Conservation (phyloP, 495 filamentous ascomycete genomes). For the Articulospora tetracladia region DNA sequence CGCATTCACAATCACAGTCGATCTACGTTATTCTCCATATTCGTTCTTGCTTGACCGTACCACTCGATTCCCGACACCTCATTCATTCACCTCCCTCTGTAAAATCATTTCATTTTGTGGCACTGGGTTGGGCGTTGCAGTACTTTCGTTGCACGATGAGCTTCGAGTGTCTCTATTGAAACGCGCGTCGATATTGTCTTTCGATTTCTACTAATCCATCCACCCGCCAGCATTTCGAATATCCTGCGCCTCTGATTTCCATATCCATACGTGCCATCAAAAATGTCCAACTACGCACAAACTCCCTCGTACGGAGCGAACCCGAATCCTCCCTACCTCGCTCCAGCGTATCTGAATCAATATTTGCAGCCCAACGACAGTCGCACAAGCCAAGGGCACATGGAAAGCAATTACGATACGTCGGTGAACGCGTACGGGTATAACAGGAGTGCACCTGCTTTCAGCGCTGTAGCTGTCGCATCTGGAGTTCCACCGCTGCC, state of each 20-base stretch:
- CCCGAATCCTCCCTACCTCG: slow-evolving; percentile 19
- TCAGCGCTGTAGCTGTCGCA: slow-evolving; percentile 15
- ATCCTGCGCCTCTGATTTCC: no score
- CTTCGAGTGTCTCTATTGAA: slow-evolving; percentile 13
- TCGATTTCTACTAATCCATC: neutral
- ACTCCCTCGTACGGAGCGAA: slow-evolving; percentile 45
- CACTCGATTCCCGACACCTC: slow-evolving; percentile 9
- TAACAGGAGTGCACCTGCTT: slow-evolving; percentile 16
- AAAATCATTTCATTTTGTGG: slow-evolving; percentile 13
- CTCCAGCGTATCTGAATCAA: slow-evolving; percentile 20
- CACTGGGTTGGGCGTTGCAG: neutral
- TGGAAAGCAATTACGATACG: slow-evolving; percentile 17
- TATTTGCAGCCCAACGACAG: slow-evolving; percentile 16
- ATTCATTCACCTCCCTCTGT: slow-evolving; percentile 4
- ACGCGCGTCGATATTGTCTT: neutral
- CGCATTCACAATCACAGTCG: neutral
- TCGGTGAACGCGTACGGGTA: slow-evolving; percentile 22
- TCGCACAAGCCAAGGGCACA: slow-evolving; percentile 5
- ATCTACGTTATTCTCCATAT: neutral
- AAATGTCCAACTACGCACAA: slow-evolving; percentile 55
- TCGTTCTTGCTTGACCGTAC: slow-evolving; percentile 5
- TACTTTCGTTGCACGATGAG: slow-evolving; percentile 16
- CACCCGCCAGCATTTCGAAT: neutral
- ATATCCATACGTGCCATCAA: slow-evolving; percentile 3
- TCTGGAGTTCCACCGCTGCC: slow-evolving; percentile 22